Evolutionary conservation across 495 filamentous ascomycete genomes (phyloP).

Genomic region (Daldinia childiae): DNA sequence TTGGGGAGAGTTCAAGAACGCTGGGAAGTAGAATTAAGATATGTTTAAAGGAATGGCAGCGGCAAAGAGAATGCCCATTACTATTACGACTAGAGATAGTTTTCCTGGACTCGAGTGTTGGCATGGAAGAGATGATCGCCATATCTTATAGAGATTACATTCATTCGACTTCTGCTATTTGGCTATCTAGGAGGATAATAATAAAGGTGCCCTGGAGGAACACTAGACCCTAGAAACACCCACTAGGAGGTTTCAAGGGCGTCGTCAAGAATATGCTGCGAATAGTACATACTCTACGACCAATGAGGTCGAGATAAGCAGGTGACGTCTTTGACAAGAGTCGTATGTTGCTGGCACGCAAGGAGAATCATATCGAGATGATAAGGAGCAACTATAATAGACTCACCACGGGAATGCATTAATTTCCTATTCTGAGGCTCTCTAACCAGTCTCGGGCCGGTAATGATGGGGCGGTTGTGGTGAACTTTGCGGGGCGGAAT

Average conservation of each 20-base stretch:
- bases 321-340: conserved; percentile 26
- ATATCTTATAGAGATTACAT: conserved; percentile 48
- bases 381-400: conserved; percentile 34
- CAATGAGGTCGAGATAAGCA: conserved; percentile 26
- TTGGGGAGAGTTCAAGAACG: conserved; percentile 45
- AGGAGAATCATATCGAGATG: conserved; percentile 48
- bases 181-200: conserved; percentile 32
- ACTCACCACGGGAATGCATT: conserved; percentile 44
- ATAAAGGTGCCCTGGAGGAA: conserved; percentile 33
- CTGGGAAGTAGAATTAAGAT: conserved; percentile 48
- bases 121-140: conserved; percentile 46
- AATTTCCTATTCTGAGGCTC: conserved; percentile 40
- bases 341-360: conserved; percentile 53
- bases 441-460: conserved; percentile 34
- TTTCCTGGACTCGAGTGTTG: conserved; percentile 31
- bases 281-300: conserved; percentile 41
- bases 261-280: conserved; percentile 39
- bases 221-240: conserved; percentile 32
- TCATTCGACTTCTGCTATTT: conserved; percentile 8
- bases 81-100: conserved; percentile 41
- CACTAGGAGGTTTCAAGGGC: conserved; percentile 43
- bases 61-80: conserved; percentile 47
- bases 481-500: conserved; percentile 40
- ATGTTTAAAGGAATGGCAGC: conserved; percentile 50
- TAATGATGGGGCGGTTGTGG: conserved; percentile 4